Evolutionary conservation across 2,329 filamentous ascomycete species (phyloP), one percentile per base, ranked within the genome.

Genomic region (Setomelanomma holmii): DNA sequence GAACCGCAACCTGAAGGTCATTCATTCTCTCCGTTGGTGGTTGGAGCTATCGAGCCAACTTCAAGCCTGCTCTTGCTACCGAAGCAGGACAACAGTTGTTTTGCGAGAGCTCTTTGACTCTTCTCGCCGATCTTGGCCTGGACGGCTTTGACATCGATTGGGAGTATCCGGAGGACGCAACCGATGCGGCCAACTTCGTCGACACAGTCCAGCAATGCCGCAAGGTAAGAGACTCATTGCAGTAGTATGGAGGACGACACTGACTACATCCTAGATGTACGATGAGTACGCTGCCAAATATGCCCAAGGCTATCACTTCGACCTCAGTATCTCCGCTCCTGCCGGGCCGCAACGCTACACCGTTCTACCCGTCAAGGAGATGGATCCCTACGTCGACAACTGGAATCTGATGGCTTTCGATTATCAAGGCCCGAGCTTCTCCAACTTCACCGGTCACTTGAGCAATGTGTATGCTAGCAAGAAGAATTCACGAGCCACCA

Each of bases 1-100:
- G 61, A 84, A 95, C 72, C 85, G 90, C 22, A 84, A 89, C 45
- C 76, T 96, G 51, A 96, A 95, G 76, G 81, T 88, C 2, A 81
- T 96, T 88, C 2, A 81, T 96, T 8, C 84, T 96, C 4, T 92
- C 88, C 49, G 90, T 95, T 53, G 91, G 91, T 39, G 91, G 91
- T 16, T 93, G 87, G 86, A 88, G 84, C 0, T 91, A 87, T 71
- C 89, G 88, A 5, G 71, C 82, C 70, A 96, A 96, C 77, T 96
- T 97, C 75, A 79, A 84, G 1, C 79, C 78, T 33, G 89, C 91
- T 0, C 84, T 85, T 1, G 85, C 84, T 17, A 88, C 87, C 1
- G 78, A 81, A 2, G 78, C 79, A 5, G 84, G 86, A 11, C 83
- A 90, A 10, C 73, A 77, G 51, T 81, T 61, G 1, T 95, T 96